Percentiles rank a stretch among this genome's conserved stretches.
Evolutionary conservation across 1,284 basidiomycete species (phyloP).

Genomic region (Rhodotorula glutinis): DNA sequence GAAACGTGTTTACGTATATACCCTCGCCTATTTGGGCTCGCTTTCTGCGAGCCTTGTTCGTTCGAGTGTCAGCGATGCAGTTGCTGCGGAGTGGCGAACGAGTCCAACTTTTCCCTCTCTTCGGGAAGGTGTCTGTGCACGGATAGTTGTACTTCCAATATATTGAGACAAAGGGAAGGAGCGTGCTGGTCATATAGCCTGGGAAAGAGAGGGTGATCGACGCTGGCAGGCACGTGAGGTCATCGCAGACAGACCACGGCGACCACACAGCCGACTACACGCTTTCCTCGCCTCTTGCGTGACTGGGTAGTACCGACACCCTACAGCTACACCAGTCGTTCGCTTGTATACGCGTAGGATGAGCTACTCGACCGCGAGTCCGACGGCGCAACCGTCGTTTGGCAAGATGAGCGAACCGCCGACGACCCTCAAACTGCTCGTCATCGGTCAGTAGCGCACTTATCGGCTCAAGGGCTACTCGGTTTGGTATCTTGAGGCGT

Average conservation of each 20-base stretch:
- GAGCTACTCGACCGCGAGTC: slow-evolving; percentile 8
- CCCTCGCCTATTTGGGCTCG: not conserved
- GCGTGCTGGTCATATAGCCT: too few relatives aligned
- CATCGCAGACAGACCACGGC: not conserved
- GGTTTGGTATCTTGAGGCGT: too few relatives aligned
- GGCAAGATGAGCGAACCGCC: slow-evolving; percentile 31
- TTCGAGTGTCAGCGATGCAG: too few relatives aligned
- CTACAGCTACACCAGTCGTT: not conserved
- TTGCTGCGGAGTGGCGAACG: not conserved
- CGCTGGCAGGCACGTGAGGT: not conserved
- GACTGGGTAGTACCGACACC: too few relatives aligned
- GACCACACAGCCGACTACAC: too few relatives aligned
- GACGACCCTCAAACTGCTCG: slow-evolving; percentile 37
- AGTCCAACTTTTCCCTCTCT: too few relatives aligned
- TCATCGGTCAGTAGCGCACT: slow-evolving; percentile 39
- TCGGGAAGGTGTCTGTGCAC: too few relatives aligned
- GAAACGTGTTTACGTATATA: not conserved
- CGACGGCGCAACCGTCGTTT: slow-evolving; percentile 18
- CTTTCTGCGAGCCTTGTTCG: not conserved
- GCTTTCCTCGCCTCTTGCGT: not conserved
- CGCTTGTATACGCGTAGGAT: not conserved
- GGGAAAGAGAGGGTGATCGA: not conserved
- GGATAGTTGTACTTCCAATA: too few relatives aligned
- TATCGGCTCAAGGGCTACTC: too few relatives aligned
- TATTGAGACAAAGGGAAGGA: too few relatives aligned